phyloP scores from a whole-genome alignment of 1,284 basidiomycete genomes.

The Spongiforma sp. region DNA sequence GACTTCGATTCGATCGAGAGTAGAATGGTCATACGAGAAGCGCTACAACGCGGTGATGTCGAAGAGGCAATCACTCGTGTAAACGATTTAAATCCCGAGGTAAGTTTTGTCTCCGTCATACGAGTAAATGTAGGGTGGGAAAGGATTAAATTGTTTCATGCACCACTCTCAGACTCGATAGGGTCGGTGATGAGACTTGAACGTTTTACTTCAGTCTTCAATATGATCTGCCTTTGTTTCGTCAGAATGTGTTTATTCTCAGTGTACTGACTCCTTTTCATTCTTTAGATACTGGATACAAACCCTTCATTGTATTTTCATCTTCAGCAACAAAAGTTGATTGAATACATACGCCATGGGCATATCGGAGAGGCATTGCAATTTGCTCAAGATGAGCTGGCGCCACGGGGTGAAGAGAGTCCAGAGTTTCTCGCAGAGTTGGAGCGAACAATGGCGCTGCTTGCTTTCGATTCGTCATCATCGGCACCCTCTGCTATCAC shows the following conservation, averaged over 20 bases:
- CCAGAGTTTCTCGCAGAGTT: constrained; percentile 93
- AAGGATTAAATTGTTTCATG: constrained; percentile 95
- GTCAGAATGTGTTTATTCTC: background rate
- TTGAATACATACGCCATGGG: constrained; percentile 91
- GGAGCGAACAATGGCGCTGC: constrained; percentile 93
- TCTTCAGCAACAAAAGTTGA: constrained; percentile 92
- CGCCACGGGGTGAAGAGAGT: constrained; percentile 93
- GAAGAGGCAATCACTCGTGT: constrained; percentile 93
- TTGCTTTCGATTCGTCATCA: constrained; percentile 84
- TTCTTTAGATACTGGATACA: constrained; percentile 88
- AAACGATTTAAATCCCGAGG: constrained; percentile 97
- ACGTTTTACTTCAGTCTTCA: constrained; percentile 91
- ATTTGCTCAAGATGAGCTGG: constrained; percentile 94
- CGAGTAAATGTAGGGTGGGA: constrained; percentile 28
- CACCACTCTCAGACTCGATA: constrained; percentile 93
- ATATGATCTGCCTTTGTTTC: constrained; percentile 63
- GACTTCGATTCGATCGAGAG: constrained; percentile 94
- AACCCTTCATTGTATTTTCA: constrained; percentile 92
- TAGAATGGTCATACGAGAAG: constrained; percentile 93
- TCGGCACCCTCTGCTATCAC: constrained; percentile 70
- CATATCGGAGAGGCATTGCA: constrained; percentile 80
- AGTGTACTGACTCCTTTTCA: constrained; percentile 26
- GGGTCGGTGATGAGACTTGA: constrained; percentile 77
- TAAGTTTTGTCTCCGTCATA: constrained; percentile 50
- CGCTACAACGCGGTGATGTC: constrained; percentile 92